Evolutionary conservation across 192 early-diverging fungal genomes (phyloP).

Genomic region (Radiomyces spectabilis): DNA sequence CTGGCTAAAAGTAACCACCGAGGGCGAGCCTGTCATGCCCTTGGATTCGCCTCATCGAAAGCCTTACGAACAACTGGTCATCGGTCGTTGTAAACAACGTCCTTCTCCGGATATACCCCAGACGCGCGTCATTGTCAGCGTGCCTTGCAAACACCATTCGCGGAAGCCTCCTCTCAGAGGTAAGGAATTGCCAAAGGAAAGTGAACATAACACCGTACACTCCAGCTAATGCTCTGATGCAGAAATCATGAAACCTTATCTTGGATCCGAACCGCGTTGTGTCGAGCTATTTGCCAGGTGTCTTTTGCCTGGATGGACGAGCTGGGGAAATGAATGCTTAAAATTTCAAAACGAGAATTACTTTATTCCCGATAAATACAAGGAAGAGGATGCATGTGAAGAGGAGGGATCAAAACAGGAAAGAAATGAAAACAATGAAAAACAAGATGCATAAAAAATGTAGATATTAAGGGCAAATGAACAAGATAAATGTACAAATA

Average conservation of each 20-base stretch:
- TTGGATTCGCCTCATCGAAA: conserved; percentile 44
- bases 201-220: conserved; percentile 2
- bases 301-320: conserved; percentile 43
- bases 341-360: conserved; percentile 42
- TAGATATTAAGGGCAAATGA: no score
- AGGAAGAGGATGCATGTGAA: no score
- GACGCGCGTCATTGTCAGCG: conserved; percentile 36
- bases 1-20: conserved; percentile 59
- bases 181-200: conserved; percentile 1
- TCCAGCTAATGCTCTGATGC: background rate
- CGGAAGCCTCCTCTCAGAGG: conserved; percentile 56
- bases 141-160: conserved; percentile 49
- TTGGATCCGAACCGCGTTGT: conserved; percentile 20
- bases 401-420: no score
- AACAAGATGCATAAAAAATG: no score
- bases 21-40: conserved; percentile 33
- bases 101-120: conserved; percentile 3
- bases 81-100: conserved; percentile 25
- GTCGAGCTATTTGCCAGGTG: conserved; percentile 66
- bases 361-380: background rate
- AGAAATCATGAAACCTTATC: conserved; percentile 24
- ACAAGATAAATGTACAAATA: no score
- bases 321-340: conserved; percentile 68
- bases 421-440: no score
- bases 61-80: conserved; percentile 57